Base-by-base conservation (phyloP, 176 grass and related monocot genomes). In the Musa schizocarpa region DNA sequence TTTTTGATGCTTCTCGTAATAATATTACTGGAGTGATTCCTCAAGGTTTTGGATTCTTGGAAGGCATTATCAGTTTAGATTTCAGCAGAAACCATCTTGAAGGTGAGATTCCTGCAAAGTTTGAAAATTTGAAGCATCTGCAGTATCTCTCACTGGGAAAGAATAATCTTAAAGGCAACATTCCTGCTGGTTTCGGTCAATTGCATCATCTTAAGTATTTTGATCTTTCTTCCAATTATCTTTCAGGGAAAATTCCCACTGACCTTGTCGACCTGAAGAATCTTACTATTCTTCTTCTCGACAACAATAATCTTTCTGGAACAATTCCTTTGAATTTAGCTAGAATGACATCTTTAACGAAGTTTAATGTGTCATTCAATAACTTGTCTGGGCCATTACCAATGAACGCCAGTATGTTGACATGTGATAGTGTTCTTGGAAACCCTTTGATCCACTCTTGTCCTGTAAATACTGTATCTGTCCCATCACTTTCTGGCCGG, bases 331-430 rank as follows among this genome's bases (percentile, higher is more conserved):
- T 54, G 26, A 26, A 17, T 48, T 75, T 75, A 19, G 73, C 73
- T 75, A 75, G 43, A 24, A 58, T 75, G 54, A 27, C 53, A 59
- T 75, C 73, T 1, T 21, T 75, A 27, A 16, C 54, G 10, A 13
- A 17, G 73, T 57, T 75, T 57, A 75, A 75, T 59, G 73, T 62
- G 54, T 75, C 73, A 75, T 75, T 75, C 73, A 75, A 75, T 12
- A 75, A 75, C 59, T 75, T 75, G 53, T 75, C 73, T 59, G 73
- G 54, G 24, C 9, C 24, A 59, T 43, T 75, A 54, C 73, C 73
- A 50, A 59, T 43, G 8, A 75, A 75, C 19, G 24, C 73, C 25
- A 62, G 73, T 43, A 20, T 48, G 16, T 11, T 61, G 9, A 59
- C 21, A 48, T 75, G 73, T 62, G 73, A 75, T 2, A 75, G 73